Evolutionary conservation across 2,329 filamentous ascomycete genomes (phyloP), one percentile per base, ranked within the genome.

Genomic region (Fusarium incarnatum): DNA sequence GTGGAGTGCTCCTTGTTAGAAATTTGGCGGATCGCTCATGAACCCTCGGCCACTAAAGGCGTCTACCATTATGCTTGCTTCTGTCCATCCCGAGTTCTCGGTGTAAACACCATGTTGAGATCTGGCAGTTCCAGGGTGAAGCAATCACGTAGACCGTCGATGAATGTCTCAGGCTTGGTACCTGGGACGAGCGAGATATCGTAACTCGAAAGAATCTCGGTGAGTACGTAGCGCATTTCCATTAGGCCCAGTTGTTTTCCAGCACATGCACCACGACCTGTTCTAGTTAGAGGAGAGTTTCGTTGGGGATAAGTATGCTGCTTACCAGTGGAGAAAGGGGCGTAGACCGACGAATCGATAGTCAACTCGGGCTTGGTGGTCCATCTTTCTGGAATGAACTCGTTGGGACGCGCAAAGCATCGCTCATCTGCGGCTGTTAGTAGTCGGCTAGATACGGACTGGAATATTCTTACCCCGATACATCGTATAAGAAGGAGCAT

Each of bases 181-280:
- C 40, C 40, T 1, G 58, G 64, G 4, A 62, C 46, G 2, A 72
- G 15, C 2, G 16, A 25, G 6, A 72, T 40, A 7, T 67, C 27
- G 5, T 72, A 72, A 1, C 57, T 45, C 0, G 58, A 66, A 2
- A 72, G 22, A 22, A 72, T 63, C 2, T 72, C 61, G 0, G 53
- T 56, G 0, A 71, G 58, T 0, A 70, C 49, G 2, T 62, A 70
- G 2, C 67, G 67, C 64, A 72, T 64, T 13, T 72, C 69, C 69
- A 72, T 72, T 0, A 72, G 15, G 1, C 57, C 69, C 6, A 72
- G n/a, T 8, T 72, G 69, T 4, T 72, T 72, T n/a, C 69, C 69
- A 13, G 56, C 69, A 7, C 69, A 72, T 1, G 66, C 58, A 2
- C 60, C 67, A 3, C 68, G 69, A 0, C 68, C 68, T 72, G 1